Evolutionary conservation across 163 green algal genomes (phyloP).

Genomic region (Prototheca cutis): DNA sequence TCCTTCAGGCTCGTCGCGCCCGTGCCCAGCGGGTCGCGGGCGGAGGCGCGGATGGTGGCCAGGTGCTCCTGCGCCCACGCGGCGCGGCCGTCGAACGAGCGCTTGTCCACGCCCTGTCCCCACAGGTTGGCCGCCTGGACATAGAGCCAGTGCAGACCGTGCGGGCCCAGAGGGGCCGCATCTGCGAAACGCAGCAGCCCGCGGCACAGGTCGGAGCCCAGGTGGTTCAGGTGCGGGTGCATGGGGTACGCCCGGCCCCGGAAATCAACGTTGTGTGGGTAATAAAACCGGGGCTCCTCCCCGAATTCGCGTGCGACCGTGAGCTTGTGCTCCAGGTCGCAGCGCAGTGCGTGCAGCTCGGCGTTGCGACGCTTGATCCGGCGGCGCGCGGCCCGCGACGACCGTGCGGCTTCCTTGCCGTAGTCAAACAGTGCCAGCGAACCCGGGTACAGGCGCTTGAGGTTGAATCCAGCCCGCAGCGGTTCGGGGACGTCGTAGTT

Average conservation of each 20-base stretch:
- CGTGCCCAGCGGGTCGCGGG: constrained; percentile 30
- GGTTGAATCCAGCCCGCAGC: constrained; percentile 5
- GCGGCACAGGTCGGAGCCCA: constrained; percentile 80
- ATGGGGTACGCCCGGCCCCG: constrained; percentile 91
- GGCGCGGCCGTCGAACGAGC: constrained; percentile 52
- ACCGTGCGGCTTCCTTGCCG: constrained; percentile 1
- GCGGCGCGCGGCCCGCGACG: not conserved
- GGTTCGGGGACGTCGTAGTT: constrained; percentile 9
- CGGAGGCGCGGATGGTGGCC: constrained; percentile 49
- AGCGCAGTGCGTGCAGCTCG: constrained; percentile 48
- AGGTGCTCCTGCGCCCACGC: constrained; percentile 54
- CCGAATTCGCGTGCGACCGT: constrained; percentile 31
- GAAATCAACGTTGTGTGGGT: constrained; percentile 78
- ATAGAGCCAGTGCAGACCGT: constrained; percentile 78
- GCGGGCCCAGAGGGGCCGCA: constrained; percentile 52
- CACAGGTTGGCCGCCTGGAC: constrained; percentile 55
- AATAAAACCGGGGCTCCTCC: constrained; percentile 50
- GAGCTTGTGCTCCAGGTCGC: constrained; percentile 50
- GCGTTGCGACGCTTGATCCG: constrained; percentile 8
- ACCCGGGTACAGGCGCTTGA: not conserved
- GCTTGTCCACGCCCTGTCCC: constrained; percentile 80
- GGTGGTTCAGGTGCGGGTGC: constrained; percentile 89
- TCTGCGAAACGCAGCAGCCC: constrained; percentile 78
- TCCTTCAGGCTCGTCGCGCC: not conserved
- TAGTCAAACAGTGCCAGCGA: constrained; percentile 3